These are phyloP conservation scores for Colletotrichum tropicale DNA, from an alignment of 2,329 filamentous ascomycete species.

Conservation along the genomic window DNA sequence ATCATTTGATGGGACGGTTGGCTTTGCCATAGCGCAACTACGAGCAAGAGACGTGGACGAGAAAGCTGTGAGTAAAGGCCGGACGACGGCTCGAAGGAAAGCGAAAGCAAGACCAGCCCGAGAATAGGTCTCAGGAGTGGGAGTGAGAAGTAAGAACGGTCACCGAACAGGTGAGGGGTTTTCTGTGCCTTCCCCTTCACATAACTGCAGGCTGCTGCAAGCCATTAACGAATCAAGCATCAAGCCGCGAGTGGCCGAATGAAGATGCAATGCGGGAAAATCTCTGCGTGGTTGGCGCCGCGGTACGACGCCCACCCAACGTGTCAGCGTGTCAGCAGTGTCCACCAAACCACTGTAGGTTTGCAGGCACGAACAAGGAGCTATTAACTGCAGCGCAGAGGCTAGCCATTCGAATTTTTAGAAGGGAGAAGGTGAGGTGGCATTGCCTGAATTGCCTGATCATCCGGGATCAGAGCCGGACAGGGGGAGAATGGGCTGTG, in stretches of 20 bases:
- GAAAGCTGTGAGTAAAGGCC: neutral
- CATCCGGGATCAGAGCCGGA: constrained; percentile 22
- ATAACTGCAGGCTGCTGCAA: neutral
- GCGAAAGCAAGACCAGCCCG: neutral
- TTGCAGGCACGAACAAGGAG: neutral
- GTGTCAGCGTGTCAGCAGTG: neutral
- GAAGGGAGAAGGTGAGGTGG: constrained; percentile 4
- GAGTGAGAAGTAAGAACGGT: neutral
- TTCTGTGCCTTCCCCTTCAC: neutral
- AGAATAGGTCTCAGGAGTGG: neutral
- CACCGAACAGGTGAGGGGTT: neutral
- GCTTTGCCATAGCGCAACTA: neutral
- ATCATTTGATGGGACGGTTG: neutral
- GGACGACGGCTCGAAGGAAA: neutral
- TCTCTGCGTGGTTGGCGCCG: neutral
- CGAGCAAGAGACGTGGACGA: neutral
- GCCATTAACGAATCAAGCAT: neutral
- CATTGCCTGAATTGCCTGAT: constrained; percentile 18
- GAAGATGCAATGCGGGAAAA: neutral
- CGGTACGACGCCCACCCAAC: neutral
- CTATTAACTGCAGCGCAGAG: neutral
- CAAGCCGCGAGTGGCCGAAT: neutral
- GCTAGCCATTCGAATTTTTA: neutral
- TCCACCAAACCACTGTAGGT: constrained; percentile 16
- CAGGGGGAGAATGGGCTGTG: constrained; percentile 4